Evolutionary conservation across 2,329 filamentous ascomycete species (phyloP), one percentile per base, ranked within the genome.

Genomic region (Zalaria obscura): DNA sequence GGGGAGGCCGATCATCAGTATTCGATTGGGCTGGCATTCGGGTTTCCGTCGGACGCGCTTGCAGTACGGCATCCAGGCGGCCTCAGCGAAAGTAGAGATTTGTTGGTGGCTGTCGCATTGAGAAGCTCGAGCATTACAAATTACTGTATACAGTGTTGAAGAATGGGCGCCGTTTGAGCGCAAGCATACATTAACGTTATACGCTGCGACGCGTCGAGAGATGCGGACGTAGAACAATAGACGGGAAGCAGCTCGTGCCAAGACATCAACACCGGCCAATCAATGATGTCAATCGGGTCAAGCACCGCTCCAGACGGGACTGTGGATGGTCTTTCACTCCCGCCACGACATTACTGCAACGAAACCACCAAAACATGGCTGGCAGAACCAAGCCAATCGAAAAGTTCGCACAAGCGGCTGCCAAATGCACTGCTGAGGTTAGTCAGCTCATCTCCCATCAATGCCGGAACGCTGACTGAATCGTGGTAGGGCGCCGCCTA

Each of bases 401-500:
- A 54, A 82, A 78, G 49, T 72, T 84, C 52, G 79, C 78, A 10
- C 67, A 73, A 47, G 77, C 78, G 2, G 70, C 72, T 10, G 73
- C 71, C 10, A 78, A 79, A 59, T 84, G 80, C 60, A 73, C 76
- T 5, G 62, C 66, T 39, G 78, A 84, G 67, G 79, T 81, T 59
- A 33, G 60, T 54, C 26, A 11, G 25, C 34, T 28, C 27, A 7
- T n/a, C 29, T n/a, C n/a, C 7, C 29, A 32, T 32, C 7, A n/a
- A 7, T 7, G 29, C 29, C 29, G 29, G 7, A 35, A 28, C 36
- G 11, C 31, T 4, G 29, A 32, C 6, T 10, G 11, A 18, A 18
- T 18, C 26, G 25, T 7, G 25, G 26, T 48, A 96, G 89, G 82
- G 85, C 40, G 72, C 85, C 3, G 69, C 75, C 8, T 98, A 96